phyloP scores from a whole-genome alignment of 352 stramenopile genomes.

The Phytophthora pisi region DNA sequence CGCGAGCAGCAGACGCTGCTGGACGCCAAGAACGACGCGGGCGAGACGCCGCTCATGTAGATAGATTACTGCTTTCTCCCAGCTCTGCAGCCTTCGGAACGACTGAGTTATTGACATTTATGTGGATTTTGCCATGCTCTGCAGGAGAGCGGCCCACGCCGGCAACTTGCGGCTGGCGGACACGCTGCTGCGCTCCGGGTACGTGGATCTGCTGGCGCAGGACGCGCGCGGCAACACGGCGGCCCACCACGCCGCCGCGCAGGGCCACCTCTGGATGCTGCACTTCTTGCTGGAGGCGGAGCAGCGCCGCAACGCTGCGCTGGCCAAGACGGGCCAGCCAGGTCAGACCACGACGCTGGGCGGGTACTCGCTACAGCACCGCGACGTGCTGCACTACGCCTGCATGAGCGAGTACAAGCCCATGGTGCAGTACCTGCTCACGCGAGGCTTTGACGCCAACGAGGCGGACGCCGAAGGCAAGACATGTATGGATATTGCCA shows the following conservation, averaged over 20 bases:
- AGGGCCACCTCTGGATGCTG: conserved; percentile 77
- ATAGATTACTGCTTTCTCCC: background rate
- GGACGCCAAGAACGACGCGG: conserved; percentile 58
- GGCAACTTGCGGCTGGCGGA: conserved; percentile 72
- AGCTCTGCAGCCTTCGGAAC: background rate
- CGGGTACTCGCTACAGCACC: conserved; percentile 40
- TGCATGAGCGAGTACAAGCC: conserved; percentile 65
- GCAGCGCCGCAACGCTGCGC: conserved; percentile 27
- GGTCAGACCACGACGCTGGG: conserved; percentile 33
- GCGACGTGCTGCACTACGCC: conserved; percentile 66
- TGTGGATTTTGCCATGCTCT: background rate
- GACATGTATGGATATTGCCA: conserved; percentile 53
- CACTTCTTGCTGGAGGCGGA: conserved; percentile 74
- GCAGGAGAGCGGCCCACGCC: conserved; percentile 68
- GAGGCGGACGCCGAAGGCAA: conserved; percentile 48
- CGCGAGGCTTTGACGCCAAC: conserved; percentile 57
- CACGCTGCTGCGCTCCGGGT: conserved; percentile 56
- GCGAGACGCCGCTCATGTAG: conserved; percentile 82
- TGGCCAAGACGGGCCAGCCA: conserved; percentile 22
- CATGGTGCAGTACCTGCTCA: conserved; percentile 72
- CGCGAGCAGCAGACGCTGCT: conserved; percentile 43
- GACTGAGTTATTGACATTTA: conserved; percentile 18
- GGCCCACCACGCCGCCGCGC: conserved; percentile 68
- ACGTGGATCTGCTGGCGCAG: conserved; percentile 53
- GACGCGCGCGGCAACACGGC: conserved; percentile 70